A percentile compares a stretch with the other conserved stretches of the same genome.
phyloP scores from a whole-genome alignment of 2,329 filamentous ascomycete species.

The Ophiostoma piceae region DNA sequence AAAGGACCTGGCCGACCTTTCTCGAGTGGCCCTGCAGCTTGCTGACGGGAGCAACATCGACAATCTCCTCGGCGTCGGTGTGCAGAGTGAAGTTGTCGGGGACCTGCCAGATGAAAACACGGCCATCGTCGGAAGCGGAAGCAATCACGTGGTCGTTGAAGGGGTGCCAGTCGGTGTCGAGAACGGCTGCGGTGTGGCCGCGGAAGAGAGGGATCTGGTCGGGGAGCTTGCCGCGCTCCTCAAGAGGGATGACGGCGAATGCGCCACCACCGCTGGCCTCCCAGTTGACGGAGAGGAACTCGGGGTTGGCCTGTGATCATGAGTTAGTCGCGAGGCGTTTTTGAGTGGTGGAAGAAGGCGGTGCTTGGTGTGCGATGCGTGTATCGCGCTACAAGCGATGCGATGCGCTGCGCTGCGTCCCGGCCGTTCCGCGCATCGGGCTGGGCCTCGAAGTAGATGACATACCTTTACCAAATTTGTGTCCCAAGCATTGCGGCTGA shows the following conservation, averaged over 20 bases:
- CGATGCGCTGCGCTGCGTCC: not conserved
- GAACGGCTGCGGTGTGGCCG: slow-evolving; percentile 88
- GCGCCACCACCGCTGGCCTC: slow-evolving; percentile 92
- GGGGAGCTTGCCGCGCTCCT: slow-evolving; percentile 83
- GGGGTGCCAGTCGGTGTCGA: slow-evolving; percentile 98
- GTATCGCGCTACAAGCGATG: not conserved
- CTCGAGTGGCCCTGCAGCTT: slow-evolving; percentile 84
- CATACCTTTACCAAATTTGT: slow-evolving; percentile 94
- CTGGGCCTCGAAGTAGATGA: not conserved
- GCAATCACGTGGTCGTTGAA: slow-evolving; percentile 93
- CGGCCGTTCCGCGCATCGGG: not conserved
- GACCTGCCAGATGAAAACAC: slow-evolving; percentile 95
- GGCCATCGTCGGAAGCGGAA: slow-evolving; percentile 93
- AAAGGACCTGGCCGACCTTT: slow-evolving; percentile 96
- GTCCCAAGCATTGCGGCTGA: slow-evolving; percentile 98
- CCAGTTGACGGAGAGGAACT: slow-evolving; percentile 98
- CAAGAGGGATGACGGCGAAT: slow-evolving; percentile 89
- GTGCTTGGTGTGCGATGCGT: not conserved
- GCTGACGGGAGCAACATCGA: slow-evolving; percentile 72
- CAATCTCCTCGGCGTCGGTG: slow-evolving; percentile 76
- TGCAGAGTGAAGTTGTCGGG: slow-evolving; percentile 80
- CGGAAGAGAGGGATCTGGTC: slow-evolving; percentile 93
- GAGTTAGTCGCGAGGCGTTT: not conserved
- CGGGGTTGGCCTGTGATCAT: slow-evolving; percentile 73
- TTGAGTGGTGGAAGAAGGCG: not conserved